A percentile compares a stretch with the other conserved stretches of the same genome.
These are phyloP conservation scores for Sporothrix euskadiensis DNA, from an alignment of 2,329 filamentous ascomycete genomes.

Conservation along the genomic window DNA sequence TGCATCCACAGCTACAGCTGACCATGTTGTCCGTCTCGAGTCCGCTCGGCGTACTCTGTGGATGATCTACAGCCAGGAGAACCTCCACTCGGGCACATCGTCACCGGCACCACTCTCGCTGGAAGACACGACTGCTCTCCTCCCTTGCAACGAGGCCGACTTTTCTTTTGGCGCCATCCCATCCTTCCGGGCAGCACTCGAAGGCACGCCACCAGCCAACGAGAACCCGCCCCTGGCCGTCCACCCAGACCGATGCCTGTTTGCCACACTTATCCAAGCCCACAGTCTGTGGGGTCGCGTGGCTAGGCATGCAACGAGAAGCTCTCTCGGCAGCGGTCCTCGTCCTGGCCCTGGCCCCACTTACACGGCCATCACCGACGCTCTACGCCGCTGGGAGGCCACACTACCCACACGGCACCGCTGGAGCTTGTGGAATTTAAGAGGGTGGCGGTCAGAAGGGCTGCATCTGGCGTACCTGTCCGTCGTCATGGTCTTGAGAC, in stretches of 20 bases:
- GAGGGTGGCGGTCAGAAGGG: slow-evolving; percentile 49
- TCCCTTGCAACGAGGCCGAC: slow-evolving; percentile 55
- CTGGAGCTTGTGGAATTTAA: slow-evolving; percentile 49
- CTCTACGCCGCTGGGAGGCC: slow-evolving; percentile 51
- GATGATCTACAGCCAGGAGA: slow-evolving; percentile 61
- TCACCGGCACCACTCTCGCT: slow-evolving; percentile 53
- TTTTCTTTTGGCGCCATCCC: slow-evolving; percentile 53
- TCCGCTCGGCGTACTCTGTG: slow-evolving; percentile 59
- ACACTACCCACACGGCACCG: slow-evolving; percentile 50
- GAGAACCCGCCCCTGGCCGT: slow-evolving; percentile 48
- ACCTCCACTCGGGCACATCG: slow-evolving; percentile 54
- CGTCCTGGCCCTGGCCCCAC: slow-evolving; percentile 30
- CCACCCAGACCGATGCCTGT: slow-evolving; percentile 53
- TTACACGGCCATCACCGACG: slow-evolving; percentile 46
- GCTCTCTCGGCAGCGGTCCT: slow-evolving; percentile 43
- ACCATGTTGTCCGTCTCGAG: slow-evolving; percentile 52
- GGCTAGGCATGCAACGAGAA: slow-evolving; percentile 46
- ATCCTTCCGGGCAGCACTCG: slow-evolving; percentile 52
- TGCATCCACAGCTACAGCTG: slow-evolving; percentile 42
- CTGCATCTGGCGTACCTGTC: slow-evolving; percentile 57
- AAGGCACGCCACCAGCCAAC: slow-evolving; percentile 53
- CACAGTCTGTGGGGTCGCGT: slow-evolving; percentile 57
- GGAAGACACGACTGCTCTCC: slow-evolving; percentile 55
- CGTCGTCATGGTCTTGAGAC: slow-evolving; percentile 55
- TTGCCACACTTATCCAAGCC: slow-evolving; percentile 56